phyloP scores from a whole-genome alignment of 495 filamentous ascomycete genomes.

The Daldinia childiae region DNA sequence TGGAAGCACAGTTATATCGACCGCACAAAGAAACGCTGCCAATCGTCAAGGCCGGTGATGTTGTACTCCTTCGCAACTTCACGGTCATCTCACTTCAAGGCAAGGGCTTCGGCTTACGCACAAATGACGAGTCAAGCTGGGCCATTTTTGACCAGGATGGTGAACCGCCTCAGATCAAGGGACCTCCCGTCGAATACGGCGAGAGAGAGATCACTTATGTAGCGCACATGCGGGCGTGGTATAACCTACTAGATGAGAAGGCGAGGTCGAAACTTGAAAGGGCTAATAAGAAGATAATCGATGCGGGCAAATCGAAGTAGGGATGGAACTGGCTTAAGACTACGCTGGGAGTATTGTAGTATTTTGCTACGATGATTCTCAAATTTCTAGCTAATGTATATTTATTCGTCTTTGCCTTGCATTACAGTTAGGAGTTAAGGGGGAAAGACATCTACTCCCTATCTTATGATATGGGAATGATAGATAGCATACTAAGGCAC shows the following conservation, averaged over 20 bases:
- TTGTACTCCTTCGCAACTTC: slow-evolving; percentile 79
- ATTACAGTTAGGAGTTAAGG: not conserved
- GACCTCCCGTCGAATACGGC: slow-evolving; percentile 55
- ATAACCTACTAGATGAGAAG: slow-evolving; percentile 48
- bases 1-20: slow-evolving; percentile 75
- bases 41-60: slow-evolving; percentile 72
- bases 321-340: not conserved
- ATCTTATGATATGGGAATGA: slow-evolving; percentile 4
- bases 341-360: not conserved
- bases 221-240: slow-evolving; percentile 52
- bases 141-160: slow-evolving; percentile 63
- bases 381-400: not conserved
- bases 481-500: slow-evolving; percentile 12
- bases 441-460: not conserved
- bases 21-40: slow-evolving; percentile 79
- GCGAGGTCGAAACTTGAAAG: slow-evolving; percentile 52
- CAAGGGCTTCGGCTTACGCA: slow-evolving; percentile 59
- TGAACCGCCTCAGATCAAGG: slow-evolving; percentile 55
- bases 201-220: slow-evolving; percentile 50
- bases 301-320: slow-evolving; percentile 39
- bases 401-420: not conserved
- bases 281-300: slow-evolving; percentile 52
- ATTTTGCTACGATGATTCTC: not conserved
- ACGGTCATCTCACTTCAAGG: slow-evolving; percentile 66
- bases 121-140: slow-evolving; percentile 64